These are phyloP conservation scores for Penicillium paradoxum DNA, from an alignment of 495 filamentous ascomycete species.

Conservation along the genomic window DNA sequence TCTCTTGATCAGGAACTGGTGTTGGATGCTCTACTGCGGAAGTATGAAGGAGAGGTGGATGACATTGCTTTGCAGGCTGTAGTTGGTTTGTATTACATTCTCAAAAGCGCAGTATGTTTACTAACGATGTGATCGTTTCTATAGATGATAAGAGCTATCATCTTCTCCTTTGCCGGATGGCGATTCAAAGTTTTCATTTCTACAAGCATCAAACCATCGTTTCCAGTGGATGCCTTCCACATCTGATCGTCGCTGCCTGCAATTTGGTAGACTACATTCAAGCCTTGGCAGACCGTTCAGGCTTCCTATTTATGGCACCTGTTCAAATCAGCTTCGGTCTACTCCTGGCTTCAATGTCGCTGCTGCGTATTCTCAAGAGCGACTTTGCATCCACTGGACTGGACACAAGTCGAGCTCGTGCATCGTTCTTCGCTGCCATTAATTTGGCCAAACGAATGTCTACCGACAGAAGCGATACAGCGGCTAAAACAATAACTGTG, in stretches of 20 bases:
- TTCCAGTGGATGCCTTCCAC: slow-evolving; percentile 28
- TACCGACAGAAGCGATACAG: slow-evolving; percentile 33
- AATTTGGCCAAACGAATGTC: slow-evolving; percentile 37
- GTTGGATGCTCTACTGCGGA: slow-evolving; percentile 32
- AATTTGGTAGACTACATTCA: slow-evolving; percentile 31
- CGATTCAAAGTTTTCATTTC: slow-evolving; percentile 40
- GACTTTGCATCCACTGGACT: slow-evolving; percentile 19
- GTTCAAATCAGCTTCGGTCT: slow-evolving; percentile 29
- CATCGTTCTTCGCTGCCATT: slow-evolving; percentile 33
- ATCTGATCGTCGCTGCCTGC: slow-evolving; percentile 33
- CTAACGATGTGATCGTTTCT: not conserved
- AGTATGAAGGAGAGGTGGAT: slow-evolving; percentile 32
- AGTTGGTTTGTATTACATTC: slow-evolving; percentile 21
- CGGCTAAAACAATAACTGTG: slow-evolving; percentile 29
- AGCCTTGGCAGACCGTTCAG: slow-evolving; percentile 18
- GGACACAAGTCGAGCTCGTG: slow-evolving; percentile 30
- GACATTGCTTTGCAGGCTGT: slow-evolving; percentile 29
- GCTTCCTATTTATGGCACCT: slow-evolving; percentile 24
- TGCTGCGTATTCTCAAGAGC: slow-evolving; percentile 42
- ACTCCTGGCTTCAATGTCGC: slow-evolving; percentile 29
- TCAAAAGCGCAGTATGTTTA: not conserved
- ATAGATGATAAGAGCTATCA: slow-evolving; percentile 33
- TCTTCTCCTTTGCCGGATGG: slow-evolving; percentile 28
- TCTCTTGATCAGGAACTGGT: slow-evolving; percentile 33
- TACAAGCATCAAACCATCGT: slow-evolving; percentile 32